Conservation (phyloP, 345 rosid species). For the Eucalyptus erythrocorys region DNA sequence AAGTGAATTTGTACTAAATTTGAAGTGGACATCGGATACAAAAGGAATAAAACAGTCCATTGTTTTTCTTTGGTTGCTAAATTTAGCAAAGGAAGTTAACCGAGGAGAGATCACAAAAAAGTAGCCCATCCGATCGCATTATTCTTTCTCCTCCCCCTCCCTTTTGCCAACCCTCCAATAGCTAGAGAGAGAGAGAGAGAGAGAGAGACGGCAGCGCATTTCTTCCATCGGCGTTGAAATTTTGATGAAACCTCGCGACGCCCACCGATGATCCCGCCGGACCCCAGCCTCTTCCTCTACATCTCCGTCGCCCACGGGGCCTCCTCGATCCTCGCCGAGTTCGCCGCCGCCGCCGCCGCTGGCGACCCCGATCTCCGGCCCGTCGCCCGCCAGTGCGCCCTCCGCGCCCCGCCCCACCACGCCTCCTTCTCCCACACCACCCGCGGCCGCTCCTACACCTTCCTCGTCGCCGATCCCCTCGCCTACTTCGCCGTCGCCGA, state of each 20-base stretch:
- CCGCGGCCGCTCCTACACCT: conserved; percentile 36
- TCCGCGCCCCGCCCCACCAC: conserved; percentile 61
- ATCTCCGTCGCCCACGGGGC: conserved; percentile 60
- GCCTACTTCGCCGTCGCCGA: conserved; percentile 51
- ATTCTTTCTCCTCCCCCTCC: not conserved
- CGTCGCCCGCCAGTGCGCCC: conserved; percentile 48
- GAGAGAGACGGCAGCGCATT: not conserved
- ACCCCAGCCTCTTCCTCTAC: conserved; percentile 43
- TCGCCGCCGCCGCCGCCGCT: conserved; percentile 25
- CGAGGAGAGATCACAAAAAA: not conserved
- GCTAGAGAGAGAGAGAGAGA: not conserved
- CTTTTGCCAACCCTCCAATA: not conserved
- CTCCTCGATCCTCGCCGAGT: conserved; percentile 45
- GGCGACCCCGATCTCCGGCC: conserved; percentile 38
- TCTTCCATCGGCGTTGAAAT: not conserved
- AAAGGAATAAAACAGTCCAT: not conserved
- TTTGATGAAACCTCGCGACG: not conserved
- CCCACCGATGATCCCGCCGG: conserved; percentile 39
- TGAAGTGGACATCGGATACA: not conserved
- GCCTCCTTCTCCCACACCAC: conserved; percentile 62
- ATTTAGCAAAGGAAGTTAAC: not conserved
- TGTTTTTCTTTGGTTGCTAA: not conserved
- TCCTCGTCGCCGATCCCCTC: conserved; percentile 43
- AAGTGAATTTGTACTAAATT: not conserved
- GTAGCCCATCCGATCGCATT: not conserved